phyloP scores from a whole-genome alignment of 2,329 filamentous ascomycete genomes.

The Shiraia bambusicola region DNA sequence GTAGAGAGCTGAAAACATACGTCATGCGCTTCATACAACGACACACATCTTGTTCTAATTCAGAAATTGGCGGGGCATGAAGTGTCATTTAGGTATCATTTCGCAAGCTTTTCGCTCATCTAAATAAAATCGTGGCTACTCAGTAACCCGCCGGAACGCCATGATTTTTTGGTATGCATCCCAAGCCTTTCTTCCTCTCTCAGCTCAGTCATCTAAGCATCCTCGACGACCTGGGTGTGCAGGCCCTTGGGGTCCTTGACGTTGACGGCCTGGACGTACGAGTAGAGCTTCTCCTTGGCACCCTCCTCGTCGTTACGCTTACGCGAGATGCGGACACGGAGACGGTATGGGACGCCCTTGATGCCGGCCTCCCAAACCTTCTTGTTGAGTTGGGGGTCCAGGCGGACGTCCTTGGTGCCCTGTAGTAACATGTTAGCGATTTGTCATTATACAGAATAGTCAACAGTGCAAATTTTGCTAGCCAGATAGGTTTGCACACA shows the following conservation, averaged over 20 bases:
- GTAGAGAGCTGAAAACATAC: too few species aligned
- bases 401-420: conserved; percentile 95
- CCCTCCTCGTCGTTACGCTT: conserved; percentile 99
- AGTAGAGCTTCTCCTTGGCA: conserved; percentile 99
- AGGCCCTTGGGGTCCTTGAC: conserved; percentile 99
- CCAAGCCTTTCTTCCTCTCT: conserved; percentile 14
- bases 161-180: conserved; percentile 37
- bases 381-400: conserved; percentile 99
- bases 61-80: conserved; percentile 33
- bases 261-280: conserved; percentile 99
- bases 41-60: too few species aligned
- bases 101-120: conserved; percentile 35
- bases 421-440: conserved; percentile 46
- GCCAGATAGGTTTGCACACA: conserved; percentile 42
- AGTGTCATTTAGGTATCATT: conserved; percentile 41
- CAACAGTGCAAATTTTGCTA: background rate
- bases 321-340: conserved; percentile 97
- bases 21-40: too few species aligned
- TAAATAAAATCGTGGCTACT: conserved; percentile 33
- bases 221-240: conserved; percentile 82
- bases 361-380: conserved; percentile 99
- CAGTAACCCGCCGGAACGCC: conserved; percentile 40
- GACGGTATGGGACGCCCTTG: conserved; percentile 97
- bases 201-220: conserved; percentile 49
- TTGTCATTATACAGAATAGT: background rate